Evolutionary conservation across 306 rosid genomes (phyloP).

Genomic region (Neltuma alba): DNA sequence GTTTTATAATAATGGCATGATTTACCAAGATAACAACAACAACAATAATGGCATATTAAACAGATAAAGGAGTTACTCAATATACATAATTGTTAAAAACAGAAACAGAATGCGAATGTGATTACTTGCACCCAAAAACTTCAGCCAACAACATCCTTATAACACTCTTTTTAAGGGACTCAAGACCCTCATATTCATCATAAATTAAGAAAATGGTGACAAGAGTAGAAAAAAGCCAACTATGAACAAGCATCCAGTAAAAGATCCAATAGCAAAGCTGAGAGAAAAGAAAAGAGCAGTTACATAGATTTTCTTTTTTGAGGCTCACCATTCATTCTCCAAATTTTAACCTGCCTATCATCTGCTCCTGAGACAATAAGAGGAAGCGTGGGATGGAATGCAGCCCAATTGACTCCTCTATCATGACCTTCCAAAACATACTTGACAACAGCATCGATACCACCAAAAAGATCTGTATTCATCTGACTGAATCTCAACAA

Average conservation of each 20-base stretch:
- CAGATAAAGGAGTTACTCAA: background rate
- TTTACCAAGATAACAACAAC: too few species aligned
- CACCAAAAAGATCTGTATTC: constrained; percentile 97
- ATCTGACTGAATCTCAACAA: constrained; percentile 87
- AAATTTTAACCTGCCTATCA: constrained; percentile 94
- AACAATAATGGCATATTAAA: background rate
- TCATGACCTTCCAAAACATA: constrained; percentile 99
- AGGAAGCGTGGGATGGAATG: constrained; percentile 92
- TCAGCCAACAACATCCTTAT: background rate
- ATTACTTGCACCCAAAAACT: background rate
- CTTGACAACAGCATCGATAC: constrained; percentile 91
- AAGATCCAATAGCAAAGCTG: background rate
- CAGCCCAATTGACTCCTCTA: constrained; percentile 98
- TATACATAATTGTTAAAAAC: background rate
- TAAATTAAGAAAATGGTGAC: background rate
- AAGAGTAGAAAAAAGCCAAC: background rate
- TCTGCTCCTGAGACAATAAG: constrained; percentile 98
- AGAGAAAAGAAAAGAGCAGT: background rate
- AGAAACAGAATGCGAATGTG: background rate
- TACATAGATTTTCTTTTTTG: background rate
- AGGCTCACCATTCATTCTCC: constrained; percentile 91
- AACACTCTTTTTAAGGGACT: background rate
- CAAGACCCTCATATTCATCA: background rate
- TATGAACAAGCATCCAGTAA: background rate
- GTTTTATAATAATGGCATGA: background rate